Percentiles rank a stretch among this genome's conserved stretches.
Evolutionary conservation across 495 filamentous ascomycete species (phyloP).

Genomic region (Daldinia vernicosa): DNA sequence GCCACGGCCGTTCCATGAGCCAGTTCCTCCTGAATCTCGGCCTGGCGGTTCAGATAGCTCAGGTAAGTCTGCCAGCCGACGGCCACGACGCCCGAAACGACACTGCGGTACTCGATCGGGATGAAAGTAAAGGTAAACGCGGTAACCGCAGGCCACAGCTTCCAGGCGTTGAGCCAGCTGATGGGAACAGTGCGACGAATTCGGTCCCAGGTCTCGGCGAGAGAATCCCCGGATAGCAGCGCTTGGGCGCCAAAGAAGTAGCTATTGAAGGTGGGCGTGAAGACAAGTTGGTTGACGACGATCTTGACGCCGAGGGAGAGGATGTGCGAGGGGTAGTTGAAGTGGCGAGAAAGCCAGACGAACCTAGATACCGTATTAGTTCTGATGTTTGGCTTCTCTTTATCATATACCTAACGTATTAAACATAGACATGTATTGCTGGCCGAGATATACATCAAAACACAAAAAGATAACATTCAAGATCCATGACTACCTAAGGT

Average conservation of each 20-base stretch:
- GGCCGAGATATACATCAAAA: background rate
- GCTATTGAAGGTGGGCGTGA: constrained; percentile 87
- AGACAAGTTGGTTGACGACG: constrained; percentile 78
- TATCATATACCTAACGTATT: too few relatives aligned
- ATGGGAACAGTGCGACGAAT: constrained; percentile 79
- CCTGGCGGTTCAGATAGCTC: constrained; percentile 79
- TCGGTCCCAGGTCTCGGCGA: constrained; percentile 70
- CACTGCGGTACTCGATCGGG: constrained; percentile 75
- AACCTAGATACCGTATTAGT: constrained; percentile 63
- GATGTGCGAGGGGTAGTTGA: constrained; percentile 79
- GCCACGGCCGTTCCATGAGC: constrained; percentile 18
- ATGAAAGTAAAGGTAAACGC: constrained; percentile 89
- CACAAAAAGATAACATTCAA: background rate
- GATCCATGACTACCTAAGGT: background rate
- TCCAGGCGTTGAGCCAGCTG: constrained; percentile 79
- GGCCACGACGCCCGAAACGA: constrained; percentile 80
- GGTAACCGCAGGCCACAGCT: constrained; percentile 90
- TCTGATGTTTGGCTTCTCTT: background rate
- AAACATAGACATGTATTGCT: too few relatives aligned
- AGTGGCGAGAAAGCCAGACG: constrained; percentile 77
- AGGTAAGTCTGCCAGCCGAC: constrained; percentile 95
- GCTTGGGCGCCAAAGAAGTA: constrained; percentile 93
- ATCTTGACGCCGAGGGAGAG: constrained; percentile 80
- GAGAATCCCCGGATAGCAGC: constrained; percentile 64
- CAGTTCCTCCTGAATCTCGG: constrained; percentile 60